Evolutionary conservation across 2,329 filamentous ascomycete species (phyloP), one percentile per base, ranked within the genome.

Genomic region (Verruconis gallopava): DNA sequence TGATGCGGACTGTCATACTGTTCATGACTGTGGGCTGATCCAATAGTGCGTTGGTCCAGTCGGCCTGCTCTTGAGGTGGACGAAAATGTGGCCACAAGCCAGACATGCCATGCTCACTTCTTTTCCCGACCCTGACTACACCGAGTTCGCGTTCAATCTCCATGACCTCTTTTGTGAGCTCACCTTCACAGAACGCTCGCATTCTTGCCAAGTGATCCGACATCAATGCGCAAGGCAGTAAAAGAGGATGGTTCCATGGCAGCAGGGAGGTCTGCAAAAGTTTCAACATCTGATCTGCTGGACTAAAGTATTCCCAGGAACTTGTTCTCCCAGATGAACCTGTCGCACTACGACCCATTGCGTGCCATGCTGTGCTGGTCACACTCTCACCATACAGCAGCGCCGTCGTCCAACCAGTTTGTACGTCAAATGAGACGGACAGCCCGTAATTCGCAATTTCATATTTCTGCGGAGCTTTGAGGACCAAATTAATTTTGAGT

Each of bases 381-480:
- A 30, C 25, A 9, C 9, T 9, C 37, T 18, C 42, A 3, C 42
- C 42, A 25, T 32, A 34, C 3, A 44, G 42, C 13, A 44, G n/a
- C 4, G 42, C 42, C 4, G 36, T 34, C 5, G 42, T 44, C 4
- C 11, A n/a, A 22, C 33, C 6, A 5, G 42, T 33, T 6, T 6
- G 3, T 5, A 44, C 12, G 19, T 34, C 21, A 18, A 39, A 28
- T 4, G 42, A 33, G 14, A 44, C 13, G 18, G 42, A 40, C 3
- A 44, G 42, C 4, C 36, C 37, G 15, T 40, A 44, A 25, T 44
- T 44, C 4, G 42, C 42, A 34, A 44, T 44, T 20, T 44, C 36
- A 14, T 21, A 34, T 20, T 40, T 44, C 15, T 44, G 42, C 9
- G 42, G 42, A 4, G 28, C 42, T 44, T 44, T 44, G 11, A 40